Evolutionary conservation across 805 yeast species (phyloP), one percentile per base, ranked within the genome.

Genomic region (Metschnikowia drakensbergensis): DNA sequence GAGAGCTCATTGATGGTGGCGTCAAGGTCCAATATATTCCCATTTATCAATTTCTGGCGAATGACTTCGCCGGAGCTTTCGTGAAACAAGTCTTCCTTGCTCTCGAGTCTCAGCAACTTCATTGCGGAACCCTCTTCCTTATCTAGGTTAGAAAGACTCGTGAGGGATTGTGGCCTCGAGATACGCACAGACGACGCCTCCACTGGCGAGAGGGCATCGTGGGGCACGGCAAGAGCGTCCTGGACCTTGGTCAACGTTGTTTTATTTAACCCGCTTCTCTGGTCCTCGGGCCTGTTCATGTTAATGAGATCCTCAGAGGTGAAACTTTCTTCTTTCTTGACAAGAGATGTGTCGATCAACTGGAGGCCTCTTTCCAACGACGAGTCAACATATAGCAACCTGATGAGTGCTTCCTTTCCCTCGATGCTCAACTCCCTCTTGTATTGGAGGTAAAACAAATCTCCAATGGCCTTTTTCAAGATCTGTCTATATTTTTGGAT

Each of bases 321-420:
- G 17, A 47, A 11, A 23, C 34, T 40, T 22, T 41, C 54, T 11
- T 53, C 59, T 6, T 47, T 47, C 9, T 60, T 58, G 7, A 54
- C 65, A 35, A 71, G 61, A 1, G 71, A 66, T 27, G 58, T 57
- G 52, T 72, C 77, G 41, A 72, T 66, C 50, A 72, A 61, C 49
- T 71, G 70, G 26, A 78, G 51, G 1, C 80, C 81, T 58, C 84
- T 83, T 37, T 78, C 79, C 47, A 89, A 71, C 7, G 88, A 83
- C 13, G 85, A 80, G 58, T 86, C 90, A 56, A 88, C 71, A 48
- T 84, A 80, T 41, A 84, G 75, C 49, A 88, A 74, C 54, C 91
- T 71, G 30, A 89, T 71, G 37, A 88, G 68, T 17, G 86, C 76
- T 61, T 89, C 96, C 62, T 87, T 86, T 32, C 90, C 95, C 55